Conservation (phyloP, 257 asterid genomes). For the Thymus mandschuricus region DNA sequence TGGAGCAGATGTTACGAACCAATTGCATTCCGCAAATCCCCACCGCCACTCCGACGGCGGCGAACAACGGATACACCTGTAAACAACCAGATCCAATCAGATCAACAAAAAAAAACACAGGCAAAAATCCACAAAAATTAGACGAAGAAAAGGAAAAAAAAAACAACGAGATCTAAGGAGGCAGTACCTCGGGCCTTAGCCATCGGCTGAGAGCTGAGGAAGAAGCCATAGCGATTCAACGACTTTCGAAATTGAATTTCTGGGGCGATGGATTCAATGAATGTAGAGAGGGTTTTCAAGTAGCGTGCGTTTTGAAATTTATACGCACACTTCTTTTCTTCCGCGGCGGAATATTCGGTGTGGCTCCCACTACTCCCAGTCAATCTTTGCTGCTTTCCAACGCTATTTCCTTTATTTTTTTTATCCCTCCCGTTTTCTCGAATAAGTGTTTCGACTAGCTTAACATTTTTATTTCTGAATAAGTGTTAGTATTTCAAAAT, state of each 20-base stretch:
- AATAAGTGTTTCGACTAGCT: too few species aligned
- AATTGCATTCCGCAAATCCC: conserved; percentile 91
- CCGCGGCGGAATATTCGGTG: conserved; percentile 31
- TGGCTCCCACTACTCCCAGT: not conserved
- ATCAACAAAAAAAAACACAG: not conserved
- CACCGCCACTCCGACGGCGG: conserved; percentile 83
- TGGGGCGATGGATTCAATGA: conserved; percentile 12
- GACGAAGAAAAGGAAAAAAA: not conserved
- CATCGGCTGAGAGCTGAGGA: conserved; percentile 66
- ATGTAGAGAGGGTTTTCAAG: conserved; percentile 12
- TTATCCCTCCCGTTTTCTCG: too few species aligned
- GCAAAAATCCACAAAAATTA: not conserved
- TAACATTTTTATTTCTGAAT: too few species aligned
- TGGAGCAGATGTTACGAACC: conserved; percentile 71
- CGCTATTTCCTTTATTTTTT: not conserved
- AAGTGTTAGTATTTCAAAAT: too few species aligned
- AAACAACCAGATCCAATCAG: conserved; percentile 42
- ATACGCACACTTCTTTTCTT: not conserved
- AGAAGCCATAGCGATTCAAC: conserved; percentile 56
- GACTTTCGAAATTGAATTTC: not conserved
- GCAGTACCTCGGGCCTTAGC: conserved; percentile 84
- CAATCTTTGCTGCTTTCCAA: conserved; percentile 18
- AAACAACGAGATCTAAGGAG: conserved; percentile 35
- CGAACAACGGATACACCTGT: conserved; percentile 85
- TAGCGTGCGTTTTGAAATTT: not conserved